Evolutionary conservation across 2,329 filamentous ascomycete species (phyloP).

Genomic region (Mollisia scopiformis): DNA sequence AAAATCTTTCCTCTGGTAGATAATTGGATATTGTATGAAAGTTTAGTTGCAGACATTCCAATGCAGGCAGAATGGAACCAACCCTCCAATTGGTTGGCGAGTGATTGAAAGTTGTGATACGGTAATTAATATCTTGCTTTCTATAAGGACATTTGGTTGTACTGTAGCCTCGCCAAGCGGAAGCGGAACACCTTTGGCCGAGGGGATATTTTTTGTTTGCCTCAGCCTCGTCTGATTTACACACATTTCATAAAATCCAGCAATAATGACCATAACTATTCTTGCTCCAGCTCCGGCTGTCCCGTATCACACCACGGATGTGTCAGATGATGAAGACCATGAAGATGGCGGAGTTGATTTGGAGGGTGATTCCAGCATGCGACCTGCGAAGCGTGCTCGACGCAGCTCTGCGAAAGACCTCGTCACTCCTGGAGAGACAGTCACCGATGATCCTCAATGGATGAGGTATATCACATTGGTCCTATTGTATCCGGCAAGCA

Average conservation of each 20-base stretch:
- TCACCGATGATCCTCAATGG: constrained; percentile 94
- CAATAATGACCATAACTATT: constrained; percentile 39
- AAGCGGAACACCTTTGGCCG: too few species aligned
- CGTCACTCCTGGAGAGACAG: constrained; percentile 85
- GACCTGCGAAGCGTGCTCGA: constrained; percentile 44
- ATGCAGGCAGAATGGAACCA: too few species aligned
- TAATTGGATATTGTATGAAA: too few species aligned
- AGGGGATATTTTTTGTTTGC: background rate
- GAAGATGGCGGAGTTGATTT: constrained; percentile 38
- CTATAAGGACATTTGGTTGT: too few species aligned
- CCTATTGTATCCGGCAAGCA: background rate
- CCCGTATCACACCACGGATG: constrained; percentile 19
- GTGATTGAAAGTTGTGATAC: too few species aligned
- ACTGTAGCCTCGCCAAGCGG: too few species aligned
- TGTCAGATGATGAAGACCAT: constrained; percentile 36
- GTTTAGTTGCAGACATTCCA: too few species aligned
- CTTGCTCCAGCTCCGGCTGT: constrained; percentile 34
- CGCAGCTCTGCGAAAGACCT: constrained; percentile 52
- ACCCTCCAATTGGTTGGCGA: too few species aligned
- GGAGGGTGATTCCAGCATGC: constrained; percentile 44
- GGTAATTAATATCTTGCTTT: too few species aligned
- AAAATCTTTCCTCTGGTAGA: too few species aligned
- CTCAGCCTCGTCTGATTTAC: constrained; percentile 4
- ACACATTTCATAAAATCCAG: background rate
- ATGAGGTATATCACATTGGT: constrained; percentile 66